A percentile compares a stretch with the other conserved stretches of the same genome.
Evolutionary conservation across 768 basidiomycete genomes (phyloP).

Genomic region (Lactifluus hygrophoroides): DNA sequence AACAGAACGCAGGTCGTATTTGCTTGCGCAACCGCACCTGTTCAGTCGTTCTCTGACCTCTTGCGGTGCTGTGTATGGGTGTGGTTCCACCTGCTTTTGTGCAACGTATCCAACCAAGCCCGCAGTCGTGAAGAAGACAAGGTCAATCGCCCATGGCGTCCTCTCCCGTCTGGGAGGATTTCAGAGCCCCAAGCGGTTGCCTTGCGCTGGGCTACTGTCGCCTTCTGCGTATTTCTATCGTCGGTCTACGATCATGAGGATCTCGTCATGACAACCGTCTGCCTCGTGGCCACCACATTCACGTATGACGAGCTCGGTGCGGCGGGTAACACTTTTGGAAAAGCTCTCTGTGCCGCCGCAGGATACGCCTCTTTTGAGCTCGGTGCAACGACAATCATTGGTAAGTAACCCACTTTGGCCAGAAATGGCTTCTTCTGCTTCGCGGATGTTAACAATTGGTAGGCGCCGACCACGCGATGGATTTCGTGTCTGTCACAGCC

Average conservation of each 20-base stretch:
- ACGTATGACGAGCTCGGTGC: conserved; percentile 14
- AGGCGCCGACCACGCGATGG: conserved; percentile 7
- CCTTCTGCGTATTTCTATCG: conserved; percentile 16
- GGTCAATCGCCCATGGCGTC: conserved; percentile 23
- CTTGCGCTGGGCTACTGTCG: conserved; percentile 20
- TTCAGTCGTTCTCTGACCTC: conserved; percentile 2
- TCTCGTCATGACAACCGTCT: conserved; percentile 17
- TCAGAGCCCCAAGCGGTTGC: conserved; percentile 11
- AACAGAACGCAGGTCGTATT: conserved; percentile 12
- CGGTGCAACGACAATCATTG: conserved; percentile 18
- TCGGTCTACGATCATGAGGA: conserved; percentile 12
- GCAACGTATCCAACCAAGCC: conserved; percentile 24
- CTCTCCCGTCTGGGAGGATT: conserved; percentile 23
- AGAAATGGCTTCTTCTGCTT: not conserved
- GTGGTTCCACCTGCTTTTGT: conserved; percentile 23
- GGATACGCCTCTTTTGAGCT: conserved; percentile 22
- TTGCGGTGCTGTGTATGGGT: conserved; percentile 19
- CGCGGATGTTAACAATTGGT: not conserved
- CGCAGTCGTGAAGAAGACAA: conserved; percentile 21
- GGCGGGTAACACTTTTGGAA: conserved; percentile 12
- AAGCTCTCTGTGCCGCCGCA: conserved; percentile 18
- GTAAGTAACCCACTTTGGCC: not conserved
- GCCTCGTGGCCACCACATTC: conserved; percentile 20
- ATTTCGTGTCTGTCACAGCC: conserved; percentile 16
- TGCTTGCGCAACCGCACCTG: conserved; percentile 18